phyloP scores from a whole-genome alignment of 2,329 filamentous ascomycete genomes.

The Mycogone perniciosa region DNA sequence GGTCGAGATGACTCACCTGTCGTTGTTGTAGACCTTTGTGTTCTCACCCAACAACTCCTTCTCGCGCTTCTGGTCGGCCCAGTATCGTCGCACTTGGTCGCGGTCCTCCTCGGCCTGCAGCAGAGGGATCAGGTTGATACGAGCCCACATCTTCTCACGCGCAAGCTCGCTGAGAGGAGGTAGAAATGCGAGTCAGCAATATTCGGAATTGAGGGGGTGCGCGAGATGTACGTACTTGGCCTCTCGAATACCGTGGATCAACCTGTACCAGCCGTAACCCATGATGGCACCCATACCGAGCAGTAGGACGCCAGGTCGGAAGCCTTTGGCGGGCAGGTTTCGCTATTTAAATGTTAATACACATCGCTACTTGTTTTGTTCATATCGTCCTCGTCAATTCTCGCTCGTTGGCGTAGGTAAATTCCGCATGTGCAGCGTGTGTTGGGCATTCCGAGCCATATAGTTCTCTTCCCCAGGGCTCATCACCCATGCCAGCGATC shows the following conservation, averaged over 20 bases:
- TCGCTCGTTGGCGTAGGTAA: background rate
- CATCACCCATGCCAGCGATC: too few relatives aligned
- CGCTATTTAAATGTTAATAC: slow-evolving; percentile 45
- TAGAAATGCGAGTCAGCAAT: background rate
- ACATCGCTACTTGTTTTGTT: background rate
- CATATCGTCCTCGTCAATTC: background rate
- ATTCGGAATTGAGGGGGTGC: background rate
- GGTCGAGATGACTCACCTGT: slow-evolving; percentile 56
- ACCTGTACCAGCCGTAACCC: slow-evolving; percentile 85
- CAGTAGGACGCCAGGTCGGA: slow-evolving; percentile 76
- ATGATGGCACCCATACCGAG: slow-evolving; percentile 71
- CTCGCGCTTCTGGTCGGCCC: slow-evolving; percentile 83
- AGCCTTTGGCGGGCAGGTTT: slow-evolving; percentile 86
- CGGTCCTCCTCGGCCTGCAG: slow-evolving; percentile 96
- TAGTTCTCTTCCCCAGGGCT: too few relatives aligned
- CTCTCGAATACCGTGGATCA: slow-evolving; percentile 77
- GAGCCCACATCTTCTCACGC: slow-evolving; percentile 96
- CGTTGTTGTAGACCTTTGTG: slow-evolving; percentile 78
- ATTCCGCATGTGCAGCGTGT: too few relatives aligned
- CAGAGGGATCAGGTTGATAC: slow-evolving; percentile 88
- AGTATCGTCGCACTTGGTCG: slow-evolving; percentile 81
- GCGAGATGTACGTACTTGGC: slow-evolving; percentile 63
- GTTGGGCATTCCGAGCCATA: too few relatives aligned
- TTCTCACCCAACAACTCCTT: slow-evolving; percentile 82
- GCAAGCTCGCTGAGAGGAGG: slow-evolving; percentile 65